A percentile compares a stretch with the other conserved stretches of the same genome.
Conservation (phyloP, 2,329 filamentous ascomycete genomes). For the Alternaria arbusti region DNA sequence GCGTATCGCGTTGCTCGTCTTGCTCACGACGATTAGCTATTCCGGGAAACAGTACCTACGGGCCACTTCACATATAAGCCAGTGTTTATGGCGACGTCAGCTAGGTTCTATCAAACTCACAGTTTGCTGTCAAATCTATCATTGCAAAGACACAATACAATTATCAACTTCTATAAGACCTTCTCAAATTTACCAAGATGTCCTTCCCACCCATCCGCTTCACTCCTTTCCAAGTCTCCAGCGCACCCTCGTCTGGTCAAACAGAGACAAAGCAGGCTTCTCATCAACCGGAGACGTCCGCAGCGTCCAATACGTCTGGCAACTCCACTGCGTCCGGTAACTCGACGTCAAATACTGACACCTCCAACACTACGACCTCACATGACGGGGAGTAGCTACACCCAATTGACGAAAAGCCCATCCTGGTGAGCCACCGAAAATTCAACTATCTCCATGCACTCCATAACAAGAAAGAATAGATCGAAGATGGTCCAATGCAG, state of each 20-base stretch:
- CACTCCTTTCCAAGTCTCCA: conserved; percentile 36
- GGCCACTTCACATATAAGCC: not conserved
- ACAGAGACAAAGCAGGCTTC: conserved; percentile 21
- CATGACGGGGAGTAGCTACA: not conserved
- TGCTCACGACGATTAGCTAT: not conserved
- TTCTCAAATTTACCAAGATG: not conserved
- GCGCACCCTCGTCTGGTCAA: conserved; percentile 23
- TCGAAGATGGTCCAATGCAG: not conserved
- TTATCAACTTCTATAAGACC: not conserved
- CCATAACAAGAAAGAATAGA: not conserved
- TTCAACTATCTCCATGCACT: not conserved
- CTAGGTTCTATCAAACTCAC: not conserved
- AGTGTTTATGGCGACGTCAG: not conserved
- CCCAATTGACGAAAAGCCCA: not conserved
- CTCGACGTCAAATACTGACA: conserved; percentile 7
- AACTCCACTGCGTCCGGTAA: not conserved
- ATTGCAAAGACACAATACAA: not conserved
- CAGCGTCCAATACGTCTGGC: not conserved
- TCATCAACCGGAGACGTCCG: conserved; percentile 15
- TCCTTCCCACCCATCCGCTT: conserved; percentile 39
- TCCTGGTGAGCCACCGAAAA: not conserved
- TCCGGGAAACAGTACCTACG: not conserved
- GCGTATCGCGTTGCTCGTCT: not conserved
- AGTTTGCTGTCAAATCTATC: not conserved
- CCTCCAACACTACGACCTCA: not conserved